Conservation (phyloP, 1,139 yeast species). For the Diutina mesorugosa region DNA sequence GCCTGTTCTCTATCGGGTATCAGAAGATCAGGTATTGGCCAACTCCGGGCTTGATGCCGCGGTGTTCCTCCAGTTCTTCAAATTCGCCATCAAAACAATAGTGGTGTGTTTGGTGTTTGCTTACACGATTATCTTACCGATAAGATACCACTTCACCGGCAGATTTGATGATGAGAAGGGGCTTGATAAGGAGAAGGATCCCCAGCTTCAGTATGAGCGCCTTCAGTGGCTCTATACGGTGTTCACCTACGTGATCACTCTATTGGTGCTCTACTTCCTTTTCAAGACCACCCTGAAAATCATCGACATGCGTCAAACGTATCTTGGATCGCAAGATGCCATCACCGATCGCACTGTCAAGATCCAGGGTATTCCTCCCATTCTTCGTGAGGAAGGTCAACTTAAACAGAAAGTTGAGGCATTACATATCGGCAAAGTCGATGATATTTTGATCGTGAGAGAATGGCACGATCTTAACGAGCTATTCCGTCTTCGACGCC, state of each 20-base stretch:
- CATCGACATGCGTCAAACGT: slow-evolving; percentile 65
- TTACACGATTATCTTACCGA: slow-evolving; percentile 55
- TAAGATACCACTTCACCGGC: slow-evolving; percentile 55
- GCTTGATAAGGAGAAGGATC: neutral
- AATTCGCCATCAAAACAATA: slow-evolving; percentile 58
- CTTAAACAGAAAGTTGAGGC: slow-evolving; percentile 64
- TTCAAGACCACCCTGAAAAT: slow-evolving; percentile 60
- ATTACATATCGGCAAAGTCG: slow-evolving; percentile 69
- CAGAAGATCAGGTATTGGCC: slow-evolving; percentile 68
- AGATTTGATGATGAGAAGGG: slow-evolving; percentile 2
- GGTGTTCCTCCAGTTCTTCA: slow-evolving; percentile 72
- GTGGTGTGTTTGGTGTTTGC: slow-evolving; percentile 50
- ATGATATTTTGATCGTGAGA: slow-evolving; percentile 63
- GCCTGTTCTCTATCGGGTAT: slow-evolving; percentile 44
- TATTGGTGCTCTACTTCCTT: slow-evolving; percentile 48
- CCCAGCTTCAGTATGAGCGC: slow-evolving; percentile 5
- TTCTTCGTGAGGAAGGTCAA: slow-evolving; percentile 54
- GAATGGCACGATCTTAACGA: slow-evolving; percentile 71
- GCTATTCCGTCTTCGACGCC: slow-evolving; percentile 46
- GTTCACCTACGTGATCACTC: slow-evolving; percentile 77
- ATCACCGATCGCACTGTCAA: slow-evolving; percentile 88
- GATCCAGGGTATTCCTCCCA: slow-evolving; percentile 83
- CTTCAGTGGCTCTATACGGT: slow-evolving; percentile 49
- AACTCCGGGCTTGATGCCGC: slow-evolving; percentile 92
- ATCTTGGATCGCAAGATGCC: slow-evolving; percentile 79